Base-by-base conservation (phyloP, 805 yeast species). In the Yarrowia deformans region DNA sequence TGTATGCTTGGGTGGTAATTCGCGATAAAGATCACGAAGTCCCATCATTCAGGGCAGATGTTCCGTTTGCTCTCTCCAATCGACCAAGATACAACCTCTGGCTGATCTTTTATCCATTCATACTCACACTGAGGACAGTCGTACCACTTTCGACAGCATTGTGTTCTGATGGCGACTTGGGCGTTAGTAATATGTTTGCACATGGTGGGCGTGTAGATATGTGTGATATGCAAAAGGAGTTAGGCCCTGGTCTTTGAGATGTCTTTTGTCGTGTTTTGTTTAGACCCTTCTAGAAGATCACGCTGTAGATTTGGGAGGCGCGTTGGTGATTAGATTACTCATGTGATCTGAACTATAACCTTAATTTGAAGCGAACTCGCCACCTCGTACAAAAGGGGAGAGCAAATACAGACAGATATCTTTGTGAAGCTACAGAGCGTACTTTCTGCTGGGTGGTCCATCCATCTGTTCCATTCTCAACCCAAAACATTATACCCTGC, bases 51-150 rank as follows among this genome's bases (percentile, higher is more conserved):
- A 23, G 29, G 29, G 4, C 29, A 4, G 4, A 23, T 23, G 29
- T 23, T 23, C 29, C 29, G 29, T 4, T 23, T 23, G 4, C 29
- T 23, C 29, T 23, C 29, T 23, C 29, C 29, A 23, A 23, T 23
- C 29, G 29, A 23, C 29, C 29, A 23, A 23, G 29, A 23, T 23
- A 23, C n/a, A n/a, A n/a, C 29, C 29, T 23, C 4, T 23, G 29
- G 29, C 29, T 23, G 29, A 23, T 23, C 29, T 23, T 23, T 43
- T 13, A 9, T 14, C 13, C 23, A 8, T 29, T 29, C 52, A 7
- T 39, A 69, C 76, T 58, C 70, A 74, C 79, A 77, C 55, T 71
- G 71, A 6, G 79, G 78, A 68, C 79, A 77, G 72, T 77, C 79
- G 69, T 76, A 76, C 75, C 78, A 77, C 58, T 77, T 75, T 10